Evolutionary conservation across 1,284 basidiomycete genomes (phyloP).

Genomic region (Naganishia sp.): DNA sequence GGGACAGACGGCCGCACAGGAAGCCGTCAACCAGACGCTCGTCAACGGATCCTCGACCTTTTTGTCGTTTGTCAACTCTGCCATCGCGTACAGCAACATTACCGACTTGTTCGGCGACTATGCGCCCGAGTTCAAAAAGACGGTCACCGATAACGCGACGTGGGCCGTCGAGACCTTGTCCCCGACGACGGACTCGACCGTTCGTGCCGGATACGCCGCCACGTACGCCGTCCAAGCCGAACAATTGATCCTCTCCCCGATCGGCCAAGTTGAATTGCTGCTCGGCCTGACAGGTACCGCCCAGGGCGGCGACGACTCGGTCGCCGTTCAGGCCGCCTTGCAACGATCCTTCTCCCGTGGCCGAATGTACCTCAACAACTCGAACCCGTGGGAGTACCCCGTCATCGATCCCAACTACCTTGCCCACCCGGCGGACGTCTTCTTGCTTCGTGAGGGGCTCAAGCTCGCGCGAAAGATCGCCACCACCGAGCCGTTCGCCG

Average conservation of each 20-base stretch:
- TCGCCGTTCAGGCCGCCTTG: slow-evolving; percentile 61
- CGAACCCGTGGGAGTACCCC: slow-evolving; percentile 61
- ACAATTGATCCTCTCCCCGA: slow-evolving; percentile 54
- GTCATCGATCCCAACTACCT: slow-evolving; percentile 67
- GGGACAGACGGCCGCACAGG: slow-evolving; percentile 57
- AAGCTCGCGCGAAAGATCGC: slow-evolving; percentile 60
- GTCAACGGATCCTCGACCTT: slow-evolving; percentile 51
- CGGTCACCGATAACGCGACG: slow-evolving; percentile 51
- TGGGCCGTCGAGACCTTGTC: slow-evolving; percentile 56
- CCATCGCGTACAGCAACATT: slow-evolving; percentile 66
- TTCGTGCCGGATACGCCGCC: slow-evolving; percentile 65
- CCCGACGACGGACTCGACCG: slow-evolving; percentile 58
- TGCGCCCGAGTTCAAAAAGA: slow-evolving; percentile 47
- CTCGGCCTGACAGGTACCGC: slow-evolving; percentile 60
- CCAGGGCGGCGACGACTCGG: slow-evolving; percentile 49
- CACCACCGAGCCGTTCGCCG: slow-evolving; percentile 54
- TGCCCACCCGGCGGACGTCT: slow-evolving; percentile 55
- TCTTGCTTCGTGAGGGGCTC: slow-evolving; percentile 63
- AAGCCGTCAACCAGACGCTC: slow-evolving; percentile 37
- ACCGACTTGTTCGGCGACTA: slow-evolving; percentile 57
- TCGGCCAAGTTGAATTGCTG: slow-evolving; percentile 66
- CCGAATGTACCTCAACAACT: slow-evolving; percentile 58
- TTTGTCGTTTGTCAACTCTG: slow-evolving; percentile 67
- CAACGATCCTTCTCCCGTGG: slow-evolving; percentile 55
- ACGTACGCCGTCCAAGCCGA: slow-evolving; percentile 61